Base-by-base conservation (phyloP, 192 early-diverging fungal species). In the Backusella liffmaniae region DNA sequence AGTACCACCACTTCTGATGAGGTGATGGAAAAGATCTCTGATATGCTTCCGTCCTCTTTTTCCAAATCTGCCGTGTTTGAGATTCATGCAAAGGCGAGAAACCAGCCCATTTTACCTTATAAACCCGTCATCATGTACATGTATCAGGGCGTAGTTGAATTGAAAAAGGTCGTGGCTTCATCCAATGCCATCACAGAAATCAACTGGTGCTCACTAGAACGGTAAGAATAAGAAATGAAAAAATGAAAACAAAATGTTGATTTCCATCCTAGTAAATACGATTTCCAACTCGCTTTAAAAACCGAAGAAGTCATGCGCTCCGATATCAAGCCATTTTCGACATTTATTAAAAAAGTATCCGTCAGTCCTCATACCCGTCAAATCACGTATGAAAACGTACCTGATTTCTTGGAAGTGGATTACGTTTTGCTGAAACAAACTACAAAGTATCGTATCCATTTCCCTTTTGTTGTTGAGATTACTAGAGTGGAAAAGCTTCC, bases 321-420 rank as follows among this genome's bases (percentile, higher is more conserved):
- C 12, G 83, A 84, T 62, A 76, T 86, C 6, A 84, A 82, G 49
- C 85, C 85, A 2, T 86, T 82, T 26, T 70, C 53, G 16, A 84
- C 82, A 3, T 86, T 86, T 73, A 80, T 82, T 23, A 84, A 84
- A 49, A 86, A 84, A n/a, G 41, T 77, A 0, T 71, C 83, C 13
- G 76, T 84, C 10, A 81, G 53, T n/a, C 69, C 66, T 5, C 21
- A 59, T 7, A 70, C 65, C 1, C 9, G 21, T 0, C 72, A 75
- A 5, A 82, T 86, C 18, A 77, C 82, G 4, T 86, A 67, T 62
- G 80, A 86, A 39, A 71, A 86, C 39, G 44, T 86, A 12, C 76
- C 73, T 0, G 80, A 84, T 23, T 82, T 80, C 35, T 74, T 86
- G 16, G 32, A 79, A 5, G 80, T 86, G 0, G 79, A 66, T 13